A percentile compares a stretch with the other conserved stretches of the same genome.
These are phyloP conservation scores for Pulveroboletus ravenelii DNA, from an alignment of 768 basidiomycete species.

Conservation along the genomic window DNA sequence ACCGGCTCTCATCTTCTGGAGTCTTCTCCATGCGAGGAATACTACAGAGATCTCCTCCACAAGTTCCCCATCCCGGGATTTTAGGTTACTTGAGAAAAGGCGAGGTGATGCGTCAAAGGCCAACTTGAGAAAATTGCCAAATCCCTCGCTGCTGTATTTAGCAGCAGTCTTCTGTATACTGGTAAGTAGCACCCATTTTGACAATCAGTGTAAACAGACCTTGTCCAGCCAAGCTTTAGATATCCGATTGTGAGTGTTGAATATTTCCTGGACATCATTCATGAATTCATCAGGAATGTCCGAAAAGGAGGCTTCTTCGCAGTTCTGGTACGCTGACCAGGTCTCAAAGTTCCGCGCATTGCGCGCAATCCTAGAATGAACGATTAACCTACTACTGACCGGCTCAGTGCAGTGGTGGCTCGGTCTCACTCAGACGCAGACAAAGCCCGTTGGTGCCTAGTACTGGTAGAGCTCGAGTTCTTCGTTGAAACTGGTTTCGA, in stretches of 20 bases:
- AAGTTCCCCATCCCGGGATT: conserved; percentile 20
- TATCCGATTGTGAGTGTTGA: conserved; percentile 33
- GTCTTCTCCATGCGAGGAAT: conserved; percentile 42
- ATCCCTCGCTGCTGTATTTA: conserved; percentile 9
- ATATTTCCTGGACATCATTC: conserved; percentile 36
- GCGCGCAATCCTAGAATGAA: conserved; percentile 40
- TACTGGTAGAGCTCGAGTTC: conserved; percentile 8
- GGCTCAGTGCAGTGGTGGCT: background rate
- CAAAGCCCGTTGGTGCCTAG: conserved; percentile 31
- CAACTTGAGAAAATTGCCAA: conserved; percentile 24
- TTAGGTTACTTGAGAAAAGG: conserved; percentile 35
- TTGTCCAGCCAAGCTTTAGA: conserved; percentile 41
- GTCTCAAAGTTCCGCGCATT: conserved; percentile 46
- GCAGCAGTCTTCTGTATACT: conserved; percentile 2
- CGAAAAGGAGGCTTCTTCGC: conserved; percentile 44
- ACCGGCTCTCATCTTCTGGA: conserved; percentile 40
- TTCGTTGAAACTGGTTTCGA: conserved; percentile 15
- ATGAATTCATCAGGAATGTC: conserved; percentile 41
- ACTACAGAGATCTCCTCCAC: conserved; percentile 39
- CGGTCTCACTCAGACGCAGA: conserved; percentile 44
- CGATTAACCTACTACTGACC: conserved; percentile 1
- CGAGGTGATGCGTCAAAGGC: conserved; percentile 34
- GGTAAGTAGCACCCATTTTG: background rate
- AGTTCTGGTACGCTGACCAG: conserved; percentile 46
- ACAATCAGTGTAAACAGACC: conserved; percentile 21